A percentile compares a stretch with the other conserved stretches of the same genome.
Evolutionary conservation across 1,284 basidiomycete species (phyloP).

Genomic region (Trametes pubescens): DNA sequence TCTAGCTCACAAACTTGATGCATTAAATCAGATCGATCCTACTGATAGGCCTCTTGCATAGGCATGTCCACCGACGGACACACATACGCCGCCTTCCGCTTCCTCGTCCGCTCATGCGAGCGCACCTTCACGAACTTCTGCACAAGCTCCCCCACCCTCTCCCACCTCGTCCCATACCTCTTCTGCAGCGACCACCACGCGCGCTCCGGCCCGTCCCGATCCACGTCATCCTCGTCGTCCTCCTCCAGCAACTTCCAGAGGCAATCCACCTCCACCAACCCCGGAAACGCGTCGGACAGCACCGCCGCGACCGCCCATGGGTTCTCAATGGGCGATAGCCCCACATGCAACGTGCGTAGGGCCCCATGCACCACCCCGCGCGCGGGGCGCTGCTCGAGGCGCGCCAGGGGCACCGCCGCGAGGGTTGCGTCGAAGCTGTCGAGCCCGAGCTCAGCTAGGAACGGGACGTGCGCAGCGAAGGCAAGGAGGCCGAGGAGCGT

Average conservation of each 20-base stretch:
- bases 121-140: not conserved
- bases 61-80: too few relatives aligned
- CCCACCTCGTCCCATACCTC: not conserved
- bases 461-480: not conserved
- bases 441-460: too few relatives aligned
- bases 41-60: too few relatives aligned
- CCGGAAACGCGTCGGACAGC: conserved; percentile 16
- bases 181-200: not conserved
- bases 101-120: not conserved
- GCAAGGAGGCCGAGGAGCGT: not conserved
- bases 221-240: too few relatives aligned
- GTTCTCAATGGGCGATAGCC: conserved; percentile 13
- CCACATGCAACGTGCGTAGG: not conserved
- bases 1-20: too few relatives aligned
- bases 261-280: not conserved
- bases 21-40: too few relatives aligned
- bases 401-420: too few relatives aligned
- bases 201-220: too few relatives aligned
- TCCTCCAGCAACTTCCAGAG: not conserved
- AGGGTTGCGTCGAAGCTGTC: too few relatives aligned
- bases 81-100: not conserved
- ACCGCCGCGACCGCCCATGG: conserved; percentile 12
- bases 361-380: too few relatives aligned
- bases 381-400: too few relatives aligned
- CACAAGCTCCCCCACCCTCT: not conserved